Conservation (phyloP, 2,329 filamentous ascomycete species). For the Volutella citrinella region DNA sequence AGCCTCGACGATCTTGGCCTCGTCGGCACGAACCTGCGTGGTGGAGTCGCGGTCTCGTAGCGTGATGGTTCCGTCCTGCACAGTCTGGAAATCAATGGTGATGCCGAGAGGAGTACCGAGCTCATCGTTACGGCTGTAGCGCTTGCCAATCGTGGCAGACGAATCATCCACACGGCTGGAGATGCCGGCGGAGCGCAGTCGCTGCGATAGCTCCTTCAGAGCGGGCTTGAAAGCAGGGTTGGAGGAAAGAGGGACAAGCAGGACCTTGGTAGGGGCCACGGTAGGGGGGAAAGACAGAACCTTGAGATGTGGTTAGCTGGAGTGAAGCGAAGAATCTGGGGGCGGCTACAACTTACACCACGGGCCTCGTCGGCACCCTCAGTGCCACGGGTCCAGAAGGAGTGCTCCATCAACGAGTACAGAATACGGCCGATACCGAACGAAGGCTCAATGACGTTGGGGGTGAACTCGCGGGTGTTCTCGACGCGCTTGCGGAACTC, state of each 20-base stretch:
- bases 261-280: conserved; percentile 91
- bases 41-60: conserved; percentile 88
- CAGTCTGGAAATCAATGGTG: conserved; percentile 92
- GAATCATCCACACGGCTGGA: conserved; percentile 88
- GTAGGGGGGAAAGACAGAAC: conserved; percentile 55
- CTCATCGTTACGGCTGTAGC: conserved; percentile 93
- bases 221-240: conserved; percentile 80
- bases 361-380: conserved; percentile 69
- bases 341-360: conserved; percentile 74
- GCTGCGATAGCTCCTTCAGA: conserved; percentile 67
- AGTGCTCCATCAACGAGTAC: conserved; percentile 90
- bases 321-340: too few species aligned
- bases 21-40: conserved; percentile 80
- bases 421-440: conserved; percentile 96
- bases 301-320: conserved; percentile 35
- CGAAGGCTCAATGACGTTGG: conserved; percentile 95
- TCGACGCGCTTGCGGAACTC: conserved; percentile 80
- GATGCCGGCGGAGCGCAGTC: conserved; percentile 72
- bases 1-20: conserved; percentile 76
- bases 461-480: conserved; percentile 85
- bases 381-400: conserved; percentile 79
- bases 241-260: conserved; percentile 83
- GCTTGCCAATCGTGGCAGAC: conserved; percentile 88
- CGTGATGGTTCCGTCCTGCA: conserved; percentile 83
- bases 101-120: conserved; percentile 91